These are phyloP conservation scores for Dioscorea zingiberensis DNA, from an alignment of 106 monocot species.

Conservation along the genomic window DNA sequence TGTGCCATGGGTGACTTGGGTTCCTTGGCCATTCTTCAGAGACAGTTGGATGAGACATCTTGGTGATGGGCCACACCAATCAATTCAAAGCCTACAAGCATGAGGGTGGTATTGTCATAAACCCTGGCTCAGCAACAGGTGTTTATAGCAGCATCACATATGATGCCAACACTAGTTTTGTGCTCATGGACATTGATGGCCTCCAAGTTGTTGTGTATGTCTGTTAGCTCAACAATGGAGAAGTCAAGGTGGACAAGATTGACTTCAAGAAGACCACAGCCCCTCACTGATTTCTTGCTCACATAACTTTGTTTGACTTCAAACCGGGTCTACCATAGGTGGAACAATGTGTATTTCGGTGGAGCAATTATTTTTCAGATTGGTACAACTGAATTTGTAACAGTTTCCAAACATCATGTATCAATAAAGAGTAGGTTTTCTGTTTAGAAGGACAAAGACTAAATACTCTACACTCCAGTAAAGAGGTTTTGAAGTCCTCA, in stretches of 20 bases:
- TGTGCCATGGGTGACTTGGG: conserved; percentile 90
- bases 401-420: too few relatives aligned
- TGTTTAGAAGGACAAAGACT: too few relatives aligned
- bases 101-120: conserved; percentile 96
- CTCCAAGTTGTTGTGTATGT: conserved; percentile 91
- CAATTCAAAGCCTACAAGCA: conserved; percentile 99
- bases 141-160: conserved; percentile 89
- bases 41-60: too few relatives aligned
- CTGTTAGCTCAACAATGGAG: conserved; percentile 89
- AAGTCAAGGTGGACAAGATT: conserved; percentile 94
- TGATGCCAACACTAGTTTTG: conserved; percentile 93
- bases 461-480: too few relatives aligned
- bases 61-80: conserved; percentile 84
- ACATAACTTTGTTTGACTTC: too few relatives aligned
- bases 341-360: too few relatives aligned
- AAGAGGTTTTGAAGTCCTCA: too few relatives aligned
- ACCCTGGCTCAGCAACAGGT: too few relatives aligned
- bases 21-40: conserved; percentile 87
- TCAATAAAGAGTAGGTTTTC: too few relatives aligned
- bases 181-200: conserved; percentile 92
- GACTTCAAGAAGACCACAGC: conserved; percentile 91
- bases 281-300: conserved; percentile 7
- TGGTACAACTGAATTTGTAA: too few relatives aligned
- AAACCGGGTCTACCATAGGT: too few relatives aligned
- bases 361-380: too few relatives aligned